These are phyloP conservation scores for Hansenula lynferdii DNA, from an alignment of 1,139 yeast species.

Conservation along the genomic window DNA sequence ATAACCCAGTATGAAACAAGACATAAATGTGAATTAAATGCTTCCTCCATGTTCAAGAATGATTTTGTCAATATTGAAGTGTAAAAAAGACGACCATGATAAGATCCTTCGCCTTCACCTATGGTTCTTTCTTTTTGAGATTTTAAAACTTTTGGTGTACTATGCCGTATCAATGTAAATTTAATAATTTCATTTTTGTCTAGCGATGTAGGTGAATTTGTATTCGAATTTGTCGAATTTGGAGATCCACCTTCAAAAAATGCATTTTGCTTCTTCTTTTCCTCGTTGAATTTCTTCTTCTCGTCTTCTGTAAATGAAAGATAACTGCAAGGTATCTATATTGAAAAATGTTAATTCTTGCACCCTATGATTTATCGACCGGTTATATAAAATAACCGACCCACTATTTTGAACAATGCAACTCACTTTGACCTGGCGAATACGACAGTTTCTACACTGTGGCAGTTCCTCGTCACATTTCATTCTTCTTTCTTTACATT, in stretches of 20 bases:
- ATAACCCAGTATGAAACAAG: slow-evolving; percentile 12
- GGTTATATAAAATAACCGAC: too few relatives aligned
- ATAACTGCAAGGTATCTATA: slow-evolving; percentile 19
- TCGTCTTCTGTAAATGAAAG: slow-evolving; percentile 15
- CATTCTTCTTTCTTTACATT: slow-evolving; percentile 23
- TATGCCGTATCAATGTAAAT: slow-evolving; percentile 10
- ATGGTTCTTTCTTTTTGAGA: slow-evolving; percentile 10
- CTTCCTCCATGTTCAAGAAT: slow-evolving; percentile 3
- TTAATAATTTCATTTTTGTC: not conserved
- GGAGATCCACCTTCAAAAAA: not conserved
- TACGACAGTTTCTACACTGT: slow-evolving; percentile 20
- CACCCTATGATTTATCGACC: too few relatives aligned
- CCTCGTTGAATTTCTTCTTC: slow-evolving; percentile 10
- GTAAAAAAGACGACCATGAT: slow-evolving; percentile 8
- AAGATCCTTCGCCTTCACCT: slow-evolving; percentile 8
- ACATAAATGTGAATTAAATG: slow-evolving; percentile 8
- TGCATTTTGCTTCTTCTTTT: slow-evolving; percentile 8
- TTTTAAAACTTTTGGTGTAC: slow-evolving; percentile 2
- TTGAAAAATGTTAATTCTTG: not conserved
- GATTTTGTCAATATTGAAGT: slow-evolving; percentile 8
- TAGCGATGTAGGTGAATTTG: not conserved
- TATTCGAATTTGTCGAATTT: not conserved
- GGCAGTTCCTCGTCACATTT: slow-evolving; percentile 22
- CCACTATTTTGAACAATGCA: not conserved
- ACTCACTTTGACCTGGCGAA: slow-evolving; percentile 19